Evolutionary conservation across 2,329 filamentous ascomycete species (phyloP).

Genomic region (Alternaria alternata): DNA sequence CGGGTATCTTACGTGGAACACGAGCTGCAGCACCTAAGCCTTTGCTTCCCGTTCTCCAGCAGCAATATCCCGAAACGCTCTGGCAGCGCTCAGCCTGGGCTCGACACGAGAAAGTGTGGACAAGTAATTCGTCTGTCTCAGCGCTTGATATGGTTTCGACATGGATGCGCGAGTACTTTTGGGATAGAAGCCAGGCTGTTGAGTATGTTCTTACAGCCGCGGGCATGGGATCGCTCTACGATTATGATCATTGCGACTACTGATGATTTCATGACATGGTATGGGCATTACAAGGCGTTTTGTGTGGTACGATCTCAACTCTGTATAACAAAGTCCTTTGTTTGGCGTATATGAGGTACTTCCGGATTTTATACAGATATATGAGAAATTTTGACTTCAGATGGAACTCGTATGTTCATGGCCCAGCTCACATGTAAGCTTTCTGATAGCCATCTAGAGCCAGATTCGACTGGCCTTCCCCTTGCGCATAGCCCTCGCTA

Average conservation of each 20-base stretch:
- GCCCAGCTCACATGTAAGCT: not conserved
- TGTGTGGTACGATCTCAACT: not conserved
- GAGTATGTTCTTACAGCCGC: constrained; percentile 40
- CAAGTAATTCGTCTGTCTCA: constrained; percentile 40
- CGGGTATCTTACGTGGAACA: constrained; percentile 36
- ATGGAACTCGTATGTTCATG: not conserved
- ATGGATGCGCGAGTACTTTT: constrained; percentile 50
- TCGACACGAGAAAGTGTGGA: constrained; percentile 45
- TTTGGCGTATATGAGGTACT: not conserved
- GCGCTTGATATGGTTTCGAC: constrained; percentile 45
- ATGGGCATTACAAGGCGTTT: constrained; percentile 9
- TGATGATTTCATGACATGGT: constrained; percentile 2
- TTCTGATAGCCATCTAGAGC: not conserved
- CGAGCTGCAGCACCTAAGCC: constrained; percentile 38
- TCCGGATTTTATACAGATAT: not conserved
- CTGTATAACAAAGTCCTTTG: not conserved
- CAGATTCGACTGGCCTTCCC: not conserved
- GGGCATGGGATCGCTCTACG: constrained; percentile 39
- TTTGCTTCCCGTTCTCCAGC: constrained; percentile 36
- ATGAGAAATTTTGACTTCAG: not conserved
- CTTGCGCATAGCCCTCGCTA: not conserved
- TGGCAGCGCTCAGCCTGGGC: constrained; percentile 44
- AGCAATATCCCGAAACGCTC: constrained; percentile 37
- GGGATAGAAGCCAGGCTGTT: constrained; percentile 45
- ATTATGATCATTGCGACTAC: constrained; percentile 32